These are phyloP conservation scores for Populus hybrid DNA, from an alignment of 441 rosid genomes.

Conservation along the genomic window DNA sequence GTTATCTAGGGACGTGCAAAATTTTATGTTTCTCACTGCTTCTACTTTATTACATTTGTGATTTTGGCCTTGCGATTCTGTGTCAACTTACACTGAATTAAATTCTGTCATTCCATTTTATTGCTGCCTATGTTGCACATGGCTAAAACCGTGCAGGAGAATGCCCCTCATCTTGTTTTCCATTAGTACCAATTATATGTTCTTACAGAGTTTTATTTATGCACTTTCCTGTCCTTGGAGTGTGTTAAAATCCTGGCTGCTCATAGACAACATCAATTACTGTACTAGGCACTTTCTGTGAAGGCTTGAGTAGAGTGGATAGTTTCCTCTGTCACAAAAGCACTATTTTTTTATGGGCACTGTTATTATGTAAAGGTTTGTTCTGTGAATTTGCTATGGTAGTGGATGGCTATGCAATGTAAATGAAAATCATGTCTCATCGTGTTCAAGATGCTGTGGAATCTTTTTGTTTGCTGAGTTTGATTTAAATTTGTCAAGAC, in stretches of 20 bases:
- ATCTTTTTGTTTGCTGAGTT: neutral
- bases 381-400: neutral
- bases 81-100: neutral
- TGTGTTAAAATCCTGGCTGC: neutral
- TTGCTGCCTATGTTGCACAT: neutral
- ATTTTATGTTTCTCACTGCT: neutral
- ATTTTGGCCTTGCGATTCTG: neutral
- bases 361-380: neutral
- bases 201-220: neutral
- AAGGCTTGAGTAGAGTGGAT: neutral
- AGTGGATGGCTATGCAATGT: neutral
- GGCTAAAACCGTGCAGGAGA: neutral
- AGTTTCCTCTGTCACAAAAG: too few relatives aligned
- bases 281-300: neutral
- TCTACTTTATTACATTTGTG: neutral
- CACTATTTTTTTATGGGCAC: neutral
- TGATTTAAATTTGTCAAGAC: too few relatives aligned
- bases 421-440: neutral
- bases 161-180: neutral
- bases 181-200: neutral
- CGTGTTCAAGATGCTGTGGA: neutral
- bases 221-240: neutral
- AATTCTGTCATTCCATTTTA: neutral
- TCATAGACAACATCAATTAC: neutral
- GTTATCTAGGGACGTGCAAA: neutral